Base-by-base conservation (phyloP, 495 filamentous ascomycete genomes). In the Monascus purpureus region DNA sequence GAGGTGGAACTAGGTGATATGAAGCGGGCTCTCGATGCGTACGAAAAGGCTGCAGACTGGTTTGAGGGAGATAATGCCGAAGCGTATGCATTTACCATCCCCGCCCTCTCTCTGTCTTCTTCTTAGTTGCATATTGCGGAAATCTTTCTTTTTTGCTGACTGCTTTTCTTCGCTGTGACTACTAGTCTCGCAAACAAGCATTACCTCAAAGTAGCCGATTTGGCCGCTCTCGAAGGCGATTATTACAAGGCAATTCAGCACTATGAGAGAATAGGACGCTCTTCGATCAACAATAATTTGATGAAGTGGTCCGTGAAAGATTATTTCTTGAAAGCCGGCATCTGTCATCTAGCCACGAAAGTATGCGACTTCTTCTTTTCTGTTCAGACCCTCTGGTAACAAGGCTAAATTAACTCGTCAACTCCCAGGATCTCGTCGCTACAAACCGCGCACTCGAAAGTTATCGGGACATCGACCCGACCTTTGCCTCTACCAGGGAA, bases 301-400 rank as follows among this genome's bases (percentile, higher is more conserved):
- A 86, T 92, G 83, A 82, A 75, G 45, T 94, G 77, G 71, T 83
- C 75, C 11, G 77, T 94, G 34, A 93, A 93, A 54, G 82, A 92
- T 31, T 93, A 94, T 58, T 79, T 92, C 52, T 61, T 94, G 38
- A 93, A 93, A 63, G 82, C 82, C 0, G 84, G 82, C 23, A 74
- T 95, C 31, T 88, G 81, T 55, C 72, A 80, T 40, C 64, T 92
- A 23, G 81, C 82, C 33, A 71, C 71, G 26, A 73, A 73, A 40
- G 70, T 70, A 52, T 16, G 60, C 46, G 7, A 4, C 22, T 24
- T 2, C 3, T 8, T 23, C 13, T 19, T 4, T 17, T 25, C 1
- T 8, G 6, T 2, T 17, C 11, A 6, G 8, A 8, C 23, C 20
- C 25, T 2, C 17, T 17, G 13, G 8, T n/a, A 30, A 30, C 29